Evolutionary conservation across 1,139 yeast species (phyloP), one percentile per base, ranked within the genome.

Genomic region (Kodamaea suecica): DNA sequence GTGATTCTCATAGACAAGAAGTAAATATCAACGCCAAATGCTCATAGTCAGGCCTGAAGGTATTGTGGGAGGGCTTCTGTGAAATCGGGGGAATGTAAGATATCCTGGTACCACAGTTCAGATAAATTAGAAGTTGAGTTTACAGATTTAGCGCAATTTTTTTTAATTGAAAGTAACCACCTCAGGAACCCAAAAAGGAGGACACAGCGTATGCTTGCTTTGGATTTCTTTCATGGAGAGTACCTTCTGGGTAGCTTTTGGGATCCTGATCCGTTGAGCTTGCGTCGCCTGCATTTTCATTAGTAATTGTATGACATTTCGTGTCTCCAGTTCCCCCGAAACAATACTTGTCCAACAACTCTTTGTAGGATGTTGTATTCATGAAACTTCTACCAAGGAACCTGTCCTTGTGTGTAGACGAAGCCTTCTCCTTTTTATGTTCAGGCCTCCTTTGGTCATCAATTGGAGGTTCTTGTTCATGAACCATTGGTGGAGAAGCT

Each of bases 291-390:
- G 26, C 31, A 12, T 30, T 31, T 13, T 31, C 33, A 15, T 31
- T 31, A 7, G 26, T 30, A 12, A 27, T 31, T 13, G 29, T 31
- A 15, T 31, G 31, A 7, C 29, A 19, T 11, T 57, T 47, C 3
- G 57, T 47, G 28, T 55, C 28, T 6, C 21, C 21, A 19, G 21
- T 19, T 7, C 28, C 28, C 7, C 28, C 83, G 50, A 85, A 85
- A 53, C 95, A 85, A 57, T 81, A 85, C 38, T 78, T 78, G 42
- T 83, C 81, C 43, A 85, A 62, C 29, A 85, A 61, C 44, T 80
- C 84, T 51, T 79, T 78, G 54, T 85, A 85, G 1, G 81, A 68
- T 41, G 74, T 68, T 5, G 87, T 75, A 50, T 79, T 76, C 50
- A 80, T 46, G 13, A 25, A 20, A 17, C 35, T 36, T 4, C 31